Evolutionary conservation across 2,329 filamentous ascomycete genomes (phyloP).

Genomic region (Fusarium robinianum): DNA sequence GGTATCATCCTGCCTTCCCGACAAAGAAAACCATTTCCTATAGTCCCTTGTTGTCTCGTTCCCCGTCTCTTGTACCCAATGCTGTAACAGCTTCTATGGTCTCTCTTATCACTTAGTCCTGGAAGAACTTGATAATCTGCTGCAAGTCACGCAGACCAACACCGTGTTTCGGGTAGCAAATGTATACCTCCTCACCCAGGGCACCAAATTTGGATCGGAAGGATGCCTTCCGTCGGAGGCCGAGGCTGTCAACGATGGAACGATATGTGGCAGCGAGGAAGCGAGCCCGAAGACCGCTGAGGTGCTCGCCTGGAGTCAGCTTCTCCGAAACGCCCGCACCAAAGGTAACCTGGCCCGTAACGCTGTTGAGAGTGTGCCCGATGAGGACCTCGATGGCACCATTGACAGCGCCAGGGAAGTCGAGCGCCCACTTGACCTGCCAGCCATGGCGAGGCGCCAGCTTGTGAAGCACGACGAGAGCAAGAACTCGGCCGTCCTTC

Average conservation of each 20-base stretch:
- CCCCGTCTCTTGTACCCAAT: too few species aligned
- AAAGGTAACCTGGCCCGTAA: constrained; percentile 73
- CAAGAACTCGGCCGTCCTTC: constrained; percentile 72
- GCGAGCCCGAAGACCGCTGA: constrained; percentile 78
- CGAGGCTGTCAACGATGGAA: constrained; percentile 79
- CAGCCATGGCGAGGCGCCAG: constrained; percentile 81
- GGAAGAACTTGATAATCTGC: constrained; percentile 89
- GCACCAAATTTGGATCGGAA: constrained; percentile 92
- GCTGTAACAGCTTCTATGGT: too few species aligned
- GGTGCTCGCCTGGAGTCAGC: constrained; percentile 78
- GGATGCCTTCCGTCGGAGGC: constrained; percentile 81
- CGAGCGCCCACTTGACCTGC: constrained; percentile 95
- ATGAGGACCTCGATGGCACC: constrained; percentile 87
- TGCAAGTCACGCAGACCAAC: constrained; percentile 80
- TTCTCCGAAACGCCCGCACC: constrained; percentile 78
- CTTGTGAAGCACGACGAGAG: constrained; percentile 82
- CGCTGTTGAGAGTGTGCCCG: constrained; percentile 63
- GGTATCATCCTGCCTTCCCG: too few species aligned
- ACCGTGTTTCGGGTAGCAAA: constrained; percentile 86
- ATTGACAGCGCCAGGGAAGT: constrained; percentile 85
- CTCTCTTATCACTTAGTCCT: constrained; percentile 57
- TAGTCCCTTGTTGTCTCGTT: too few species aligned
- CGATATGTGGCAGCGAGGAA: constrained; percentile 83
- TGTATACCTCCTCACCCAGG: constrained; percentile 81
- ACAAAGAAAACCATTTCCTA: too few species aligned